A percentile compares a stretch with the other conserved stretches of the same genome.
Conservation (phyloP, 1,284 basidiomycete genomes). For the Vanrija humicola region DNA sequence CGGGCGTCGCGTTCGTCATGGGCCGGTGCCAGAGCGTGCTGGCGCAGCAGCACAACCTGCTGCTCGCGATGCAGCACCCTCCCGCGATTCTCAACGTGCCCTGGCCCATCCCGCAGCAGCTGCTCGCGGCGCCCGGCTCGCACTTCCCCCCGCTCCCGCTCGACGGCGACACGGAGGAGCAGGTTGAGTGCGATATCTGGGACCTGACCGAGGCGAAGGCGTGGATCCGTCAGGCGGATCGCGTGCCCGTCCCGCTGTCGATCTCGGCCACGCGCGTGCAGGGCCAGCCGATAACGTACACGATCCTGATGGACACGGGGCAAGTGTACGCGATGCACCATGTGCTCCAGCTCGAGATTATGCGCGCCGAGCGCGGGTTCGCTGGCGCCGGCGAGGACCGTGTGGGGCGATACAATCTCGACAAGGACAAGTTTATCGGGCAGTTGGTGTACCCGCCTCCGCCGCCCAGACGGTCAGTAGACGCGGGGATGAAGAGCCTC, state of each 20-base stretch:
- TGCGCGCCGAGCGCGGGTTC: not conserved
- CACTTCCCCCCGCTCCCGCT: slow-evolving; percentile 43
- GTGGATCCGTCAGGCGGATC: slow-evolving; percentile 23
- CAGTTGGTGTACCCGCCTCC: slow-evolving; percentile 20
- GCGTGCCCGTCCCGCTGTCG: slow-evolving; percentile 15
- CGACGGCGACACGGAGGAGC: slow-evolving; percentile 39
- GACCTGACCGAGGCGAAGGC: slow-evolving; percentile 28
- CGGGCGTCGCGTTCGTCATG: slow-evolving; percentile 40
- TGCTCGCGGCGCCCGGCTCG: slow-evolving; percentile 24
- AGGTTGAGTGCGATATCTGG: slow-evolving; percentile 43
- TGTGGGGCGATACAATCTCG: not conserved
- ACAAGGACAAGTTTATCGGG: not conserved
- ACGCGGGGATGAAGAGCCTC: slow-evolving; percentile 1
- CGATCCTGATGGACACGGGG: slow-evolving; percentile 47
- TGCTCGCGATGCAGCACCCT: slow-evolving; percentile 38
- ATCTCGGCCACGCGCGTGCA: slow-evolving; percentile 24
- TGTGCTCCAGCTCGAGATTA: slow-evolving; percentile 15
- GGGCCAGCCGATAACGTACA: slow-evolving; percentile 35
- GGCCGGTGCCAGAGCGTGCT: slow-evolving; percentile 28
- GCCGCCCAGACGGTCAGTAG: not conserved
- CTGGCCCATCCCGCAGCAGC: slow-evolving; percentile 33
- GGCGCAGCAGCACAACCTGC: slow-evolving; percentile 30
- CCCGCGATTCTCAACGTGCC: slow-evolving; percentile 36
- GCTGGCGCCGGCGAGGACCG: not conserved
- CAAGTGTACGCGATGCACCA: slow-evolving; percentile 46